phyloP scores from a whole-genome alignment of 257 asterid genomes.

The Solanum lycopersicoides region DNA sequence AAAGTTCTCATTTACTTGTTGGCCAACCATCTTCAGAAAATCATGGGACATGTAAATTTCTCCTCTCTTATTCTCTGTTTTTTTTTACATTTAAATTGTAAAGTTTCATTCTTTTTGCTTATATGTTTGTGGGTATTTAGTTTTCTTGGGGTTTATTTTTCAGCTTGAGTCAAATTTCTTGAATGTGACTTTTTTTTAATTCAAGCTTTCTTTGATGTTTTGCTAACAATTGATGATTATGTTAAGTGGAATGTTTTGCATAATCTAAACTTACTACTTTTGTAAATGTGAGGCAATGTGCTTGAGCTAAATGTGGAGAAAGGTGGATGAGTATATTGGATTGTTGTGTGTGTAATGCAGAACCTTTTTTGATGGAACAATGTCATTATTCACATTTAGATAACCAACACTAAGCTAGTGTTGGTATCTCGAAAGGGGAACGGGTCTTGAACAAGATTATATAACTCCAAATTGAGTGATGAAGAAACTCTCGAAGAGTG shows the following conservation, averaged over 20 bases:
- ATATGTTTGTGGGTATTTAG: not conserved
- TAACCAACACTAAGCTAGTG: not conserved
- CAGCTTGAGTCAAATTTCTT: not conserved
- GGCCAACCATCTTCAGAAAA: slow-evolving; percentile 73
- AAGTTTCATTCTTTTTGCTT: not conserved
- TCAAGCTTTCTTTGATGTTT: not conserved
- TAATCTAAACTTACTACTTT: not conserved
- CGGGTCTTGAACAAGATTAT: not conserved
- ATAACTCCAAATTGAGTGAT: not conserved
- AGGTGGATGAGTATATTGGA: not conserved
- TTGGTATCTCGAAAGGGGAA: not conserved
- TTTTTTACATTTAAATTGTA: not conserved
- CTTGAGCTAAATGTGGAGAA: not conserved
- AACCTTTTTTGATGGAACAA: not conserved
- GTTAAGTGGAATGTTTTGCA: not conserved
- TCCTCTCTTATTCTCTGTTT: not conserved
- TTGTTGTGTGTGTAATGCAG: not conserved
- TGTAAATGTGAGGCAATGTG: not conserved
- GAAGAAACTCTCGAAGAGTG: not conserved
- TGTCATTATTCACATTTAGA: not conserved
- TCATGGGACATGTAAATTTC: slow-evolving; percentile 63
- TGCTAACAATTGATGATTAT: not conserved
- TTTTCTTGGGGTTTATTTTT: not conserved
- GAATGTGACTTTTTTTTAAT: not conserved
- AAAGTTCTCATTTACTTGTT: slow-evolving; percentile 81